Evolutionary conservation across 2,329 filamentous ascomycete species (phyloP).

Genomic region (Exserohilum turcica): DNA sequence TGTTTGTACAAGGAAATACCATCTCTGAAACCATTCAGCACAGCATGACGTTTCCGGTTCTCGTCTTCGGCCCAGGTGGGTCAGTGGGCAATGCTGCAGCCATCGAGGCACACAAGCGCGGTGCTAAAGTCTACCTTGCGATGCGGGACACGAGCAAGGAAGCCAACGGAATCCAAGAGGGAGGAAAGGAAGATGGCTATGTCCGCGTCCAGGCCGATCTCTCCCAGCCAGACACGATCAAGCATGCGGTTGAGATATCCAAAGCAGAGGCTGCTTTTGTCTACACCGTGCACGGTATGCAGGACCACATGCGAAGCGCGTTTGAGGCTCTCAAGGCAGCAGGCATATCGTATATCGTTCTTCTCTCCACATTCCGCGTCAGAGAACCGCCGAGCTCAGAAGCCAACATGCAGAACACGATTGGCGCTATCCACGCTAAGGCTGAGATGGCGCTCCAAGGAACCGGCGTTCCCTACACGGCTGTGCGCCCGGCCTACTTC

Average conservation of each 20-base stretch:
- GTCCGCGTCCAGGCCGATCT: constrained; percentile 55
- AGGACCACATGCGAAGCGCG: constrained; percentile 50
- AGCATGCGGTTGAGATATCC: constrained; percentile 48
- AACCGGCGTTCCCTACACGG: constrained; percentile 50
- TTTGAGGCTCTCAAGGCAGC: constrained; percentile 52
- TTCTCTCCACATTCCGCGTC: constrained; percentile 43
- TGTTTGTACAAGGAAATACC: not conserved
- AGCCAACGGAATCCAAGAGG: constrained; percentile 48
- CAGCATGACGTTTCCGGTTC: constrained; percentile 4
- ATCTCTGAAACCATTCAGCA: not conserved
- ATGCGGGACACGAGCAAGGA: constrained; percentile 55
- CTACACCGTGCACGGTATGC: constrained; percentile 46
- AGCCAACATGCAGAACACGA: constrained; percentile 1
- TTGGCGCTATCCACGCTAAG: constrained; percentile 46
- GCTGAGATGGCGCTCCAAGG: constrained; percentile 53
- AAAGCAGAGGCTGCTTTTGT: constrained; percentile 57
- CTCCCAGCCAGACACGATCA: constrained; percentile 48
- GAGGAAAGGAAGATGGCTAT: constrained; percentile 32
- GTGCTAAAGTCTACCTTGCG: constrained; percentile 55
- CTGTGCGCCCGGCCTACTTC: constrained; percentile 53
- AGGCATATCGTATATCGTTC: constrained; percentile 54
- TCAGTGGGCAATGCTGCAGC: constrained; percentile 52
- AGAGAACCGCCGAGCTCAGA: constrained; percentile 3
- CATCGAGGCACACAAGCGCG: constrained; percentile 46
- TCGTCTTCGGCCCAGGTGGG: constrained; percentile 60